These are phyloP conservation scores for Eimeria praecox DNA, from an alignment of 169 alveolate species.

Conservation along the genomic window DNA sequence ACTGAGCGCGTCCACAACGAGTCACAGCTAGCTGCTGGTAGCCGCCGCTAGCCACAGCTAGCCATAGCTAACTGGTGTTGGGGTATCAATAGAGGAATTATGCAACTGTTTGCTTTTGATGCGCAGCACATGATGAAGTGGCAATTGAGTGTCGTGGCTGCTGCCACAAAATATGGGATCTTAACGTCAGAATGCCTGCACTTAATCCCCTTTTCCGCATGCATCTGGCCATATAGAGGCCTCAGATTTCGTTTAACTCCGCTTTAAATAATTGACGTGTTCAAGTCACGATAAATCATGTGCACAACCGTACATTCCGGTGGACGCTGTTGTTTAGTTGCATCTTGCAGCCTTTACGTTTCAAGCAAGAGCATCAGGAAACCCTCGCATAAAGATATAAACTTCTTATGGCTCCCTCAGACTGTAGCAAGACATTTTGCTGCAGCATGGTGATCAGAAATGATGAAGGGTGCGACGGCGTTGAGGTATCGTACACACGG, in stretches of 20 bases:
- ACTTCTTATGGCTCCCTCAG: background rate
- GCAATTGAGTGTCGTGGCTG: background rate
- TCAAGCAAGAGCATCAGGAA: background rate
- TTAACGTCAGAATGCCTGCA: background rate
- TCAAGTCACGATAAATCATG: background rate
- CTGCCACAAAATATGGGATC: background rate
- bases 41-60: background rate
- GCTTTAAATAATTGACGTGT: background rate
- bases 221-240: background rate
- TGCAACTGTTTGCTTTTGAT: background rate
- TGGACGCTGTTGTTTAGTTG: background rate
- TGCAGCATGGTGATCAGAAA: background rate
- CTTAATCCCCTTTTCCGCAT: background rate
- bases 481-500: background rate
- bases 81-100: background rate
- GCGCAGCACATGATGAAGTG: no score
- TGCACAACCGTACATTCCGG: background rate
- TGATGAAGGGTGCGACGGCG: background rate
- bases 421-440: background rate
- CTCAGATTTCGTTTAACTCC: background rate
- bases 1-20: background rate
- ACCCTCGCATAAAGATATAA: background rate
- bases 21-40: constrained; percentile 16
- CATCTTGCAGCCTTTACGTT: background rate
- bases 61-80: background rate